Base-by-base conservation (phyloP, 2,329 filamentous ascomycete genomes). In the Passalora sequoiae region DNA sequence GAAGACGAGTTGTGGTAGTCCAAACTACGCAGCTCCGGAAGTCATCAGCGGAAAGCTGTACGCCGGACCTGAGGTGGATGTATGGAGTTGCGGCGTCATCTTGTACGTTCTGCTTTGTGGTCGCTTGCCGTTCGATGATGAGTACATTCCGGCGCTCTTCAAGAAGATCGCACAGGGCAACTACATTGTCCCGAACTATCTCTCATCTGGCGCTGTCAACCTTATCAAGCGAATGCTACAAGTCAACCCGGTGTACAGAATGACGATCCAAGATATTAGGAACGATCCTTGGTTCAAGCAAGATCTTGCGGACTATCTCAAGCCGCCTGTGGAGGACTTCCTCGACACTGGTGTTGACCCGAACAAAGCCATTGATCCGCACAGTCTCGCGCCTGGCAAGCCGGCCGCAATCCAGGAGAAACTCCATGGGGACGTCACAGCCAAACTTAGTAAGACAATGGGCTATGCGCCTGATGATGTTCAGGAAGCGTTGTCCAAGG, bases 21-120 rank as follows among this genome's bases (percentile, higher is more conserved):
- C 92, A 30, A 98, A 98, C 67, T 98, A 98, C 66, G 92, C 92
- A 9, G 92, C 92, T 1, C 92, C 92, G 5, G 92, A 98, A 66
- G 92, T 98, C 48, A 97, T 98, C 61, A 92, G 89, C 43, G 92
- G 92, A 17, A 98, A 97, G 73, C 75, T 97, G 42, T 98, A 98
- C 63, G 92, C 92, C 13, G 92, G 92, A 1, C 91, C 92, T 0
- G 92, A 98, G 67, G 92, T 98, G 27, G 92, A 98, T 64, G 92
- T 98, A 2, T 98, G 92, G 92, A 97, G 91, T 66, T 81, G 78
- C 54, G 79, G 79, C 56, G 78, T 83, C 43, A 81, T 83, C 44
- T 68, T 83, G 31, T 83, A 83, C 54, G 79, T 83, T 33, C 67
- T 83, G 47, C 66, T 83, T n/a, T 77, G 79, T 8, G 79, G 80